These are phyloP conservation scores for Xerophyta viscosa DNA, from an alignment of 106 monocot genomes.

Conservation along the genomic window DNA sequence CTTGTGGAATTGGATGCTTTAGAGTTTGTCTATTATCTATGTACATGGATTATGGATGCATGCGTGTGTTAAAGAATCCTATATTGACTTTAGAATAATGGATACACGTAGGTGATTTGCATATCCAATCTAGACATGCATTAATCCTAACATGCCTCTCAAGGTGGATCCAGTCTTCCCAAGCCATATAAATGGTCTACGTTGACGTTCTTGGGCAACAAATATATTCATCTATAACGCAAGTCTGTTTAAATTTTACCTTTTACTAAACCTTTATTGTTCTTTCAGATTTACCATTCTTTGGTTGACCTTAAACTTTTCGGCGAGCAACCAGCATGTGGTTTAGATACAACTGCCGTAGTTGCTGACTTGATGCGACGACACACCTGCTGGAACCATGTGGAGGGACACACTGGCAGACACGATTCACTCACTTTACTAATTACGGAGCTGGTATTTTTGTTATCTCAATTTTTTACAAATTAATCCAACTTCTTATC, in stretches of 20 bases:
- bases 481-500: too few relatives aligned
- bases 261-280: neutral
- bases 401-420: constrained; percentile 88
- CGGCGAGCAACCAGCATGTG: constrained; percentile 37
- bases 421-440: constrained; percentile 81
- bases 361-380: constrained; percentile 61
- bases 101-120: too few relatives aligned
- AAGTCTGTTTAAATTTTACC: neutral
- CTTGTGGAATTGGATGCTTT: neutral
- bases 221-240: too few relatives aligned
- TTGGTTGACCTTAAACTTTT: constrained; percentile 63
- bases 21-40: neutral
- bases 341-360: constrained; percentile 33
- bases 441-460: constrained; percentile 84
- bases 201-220: too few relatives aligned
- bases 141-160: too few relatives aligned
- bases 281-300: constrained; percentile 67
- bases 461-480: too few relatives aligned
- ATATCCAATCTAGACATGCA: too few relatives aligned
- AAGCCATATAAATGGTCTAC: too few relatives aligned
- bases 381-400: constrained; percentile 71
- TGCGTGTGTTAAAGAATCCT: too few relatives aligned
- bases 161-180: too few relatives aligned
- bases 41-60: too few relatives aligned
- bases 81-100: too few relatives aligned